These are phyloP conservation scores for Heritiera fomes DNA, from an alignment of 345 rosid genomes.

Conservation along the genomic window DNA sequence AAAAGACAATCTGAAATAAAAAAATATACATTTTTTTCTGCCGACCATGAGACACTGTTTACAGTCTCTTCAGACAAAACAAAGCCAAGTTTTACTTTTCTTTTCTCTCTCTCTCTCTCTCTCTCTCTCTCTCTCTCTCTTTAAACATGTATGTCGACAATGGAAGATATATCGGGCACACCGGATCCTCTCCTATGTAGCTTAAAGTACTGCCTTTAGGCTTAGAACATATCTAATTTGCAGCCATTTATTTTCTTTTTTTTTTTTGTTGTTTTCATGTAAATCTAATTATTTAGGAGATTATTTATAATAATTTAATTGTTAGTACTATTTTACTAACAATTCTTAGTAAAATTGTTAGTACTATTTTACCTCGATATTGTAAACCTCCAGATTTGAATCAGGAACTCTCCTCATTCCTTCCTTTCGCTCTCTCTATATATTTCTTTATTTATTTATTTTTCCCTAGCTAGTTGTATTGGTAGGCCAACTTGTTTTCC, in stretches of 20 bases:
- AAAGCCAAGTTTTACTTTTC: not conserved
- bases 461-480: constrained; percentile 17
- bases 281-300: not conserved
- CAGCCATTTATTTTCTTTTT: constrained; percentile 17
- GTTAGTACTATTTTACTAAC: constrained; percentile 25
- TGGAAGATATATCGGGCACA: constrained; percentile 2
- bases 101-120: not conserved
- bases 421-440: constrained; percentile 20
- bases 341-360: too few relatives aligned
- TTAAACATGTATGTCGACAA: not conserved
- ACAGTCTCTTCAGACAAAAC: not conserved
- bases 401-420: constrained; percentile 52
- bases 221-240: constrained; percentile 11
- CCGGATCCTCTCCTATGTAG: constrained; percentile 25
- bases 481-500: constrained; percentile 20
- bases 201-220: constrained; percentile 15
- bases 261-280: not conserved
- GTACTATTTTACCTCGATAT: constrained; percentile 38
- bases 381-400: constrained; percentile 59
- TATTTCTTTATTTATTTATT: constrained; percentile 22
- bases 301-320: not conserved
- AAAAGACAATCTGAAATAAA: not conserved
- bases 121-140: not conserved
- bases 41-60: not conserved
- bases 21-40: not conserved